Conservation (phyloP, 441 rosid genomes). For the Arabidopsis hybrid region DNA sequence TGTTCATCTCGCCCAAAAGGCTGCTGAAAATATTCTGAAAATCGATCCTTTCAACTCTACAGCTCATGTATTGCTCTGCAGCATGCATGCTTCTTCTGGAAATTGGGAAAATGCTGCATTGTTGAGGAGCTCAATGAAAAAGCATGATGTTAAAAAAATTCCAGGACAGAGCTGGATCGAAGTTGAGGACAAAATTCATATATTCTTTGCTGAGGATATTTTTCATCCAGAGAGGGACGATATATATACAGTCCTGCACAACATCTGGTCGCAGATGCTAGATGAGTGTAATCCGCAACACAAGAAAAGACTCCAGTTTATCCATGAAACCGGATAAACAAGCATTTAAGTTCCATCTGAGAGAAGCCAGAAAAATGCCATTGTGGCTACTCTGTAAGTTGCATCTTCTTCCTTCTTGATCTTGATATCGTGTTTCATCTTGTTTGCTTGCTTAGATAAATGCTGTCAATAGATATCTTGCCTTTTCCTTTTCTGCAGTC, state of each 20-base stretch:
- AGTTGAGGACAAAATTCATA: conserved; percentile 49
- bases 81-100: conserved; percentile 56
- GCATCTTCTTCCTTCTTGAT: conserved; percentile 6
- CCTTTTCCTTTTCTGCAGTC: neutral
- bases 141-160: conserved; percentile 51
- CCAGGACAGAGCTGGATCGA: conserved; percentile 76
- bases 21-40: conserved; percentile 57
- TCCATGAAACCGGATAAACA: neutral
- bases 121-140: conserved; percentile 59
- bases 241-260: conserved; percentile 52
- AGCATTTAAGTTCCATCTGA: neutral
- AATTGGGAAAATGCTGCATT: conserved; percentile 57
- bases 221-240: conserved; percentile 59
- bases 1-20: conserved; percentile 54
- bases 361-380: conserved; percentile 3
- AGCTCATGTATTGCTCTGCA: conserved; percentile 58
- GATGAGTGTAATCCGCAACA: conserved; percentile 46
- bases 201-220: conserved; percentile 60
- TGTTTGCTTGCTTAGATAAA: neutral
- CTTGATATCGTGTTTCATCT: neutral
- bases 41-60: conserved; percentile 61
- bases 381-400: conserved; percentile 9
- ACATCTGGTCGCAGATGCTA: conserved; percentile 54
- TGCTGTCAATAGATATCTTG: neutral
- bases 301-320: conserved; percentile 32